Base-by-base conservation (phyloP, 2,329 filamentous ascomycete genomes). In the Fusarium dlaminii region DNA sequence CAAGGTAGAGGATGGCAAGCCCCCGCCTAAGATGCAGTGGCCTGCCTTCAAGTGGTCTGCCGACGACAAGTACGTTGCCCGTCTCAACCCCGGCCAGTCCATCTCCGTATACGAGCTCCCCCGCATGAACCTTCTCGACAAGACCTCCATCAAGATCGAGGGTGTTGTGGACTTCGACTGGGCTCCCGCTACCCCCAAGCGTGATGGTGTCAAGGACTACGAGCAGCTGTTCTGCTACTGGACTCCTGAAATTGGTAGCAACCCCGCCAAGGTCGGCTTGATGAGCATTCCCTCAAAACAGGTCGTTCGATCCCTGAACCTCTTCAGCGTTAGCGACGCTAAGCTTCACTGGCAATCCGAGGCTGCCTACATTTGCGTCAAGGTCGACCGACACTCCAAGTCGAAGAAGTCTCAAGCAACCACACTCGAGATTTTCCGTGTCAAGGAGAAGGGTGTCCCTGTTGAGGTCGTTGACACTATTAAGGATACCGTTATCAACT, bases 301-400 rank as follows among this genome's bases (percentile, higher is more conserved):
- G 84, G 90, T 98, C 76, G 92, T 99, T 73, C 92, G 96, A 79
- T 97, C 96, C 9, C 90, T 98, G 81, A 99, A 99, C 82, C 90
- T 99, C 51, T 98, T 99, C 90, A 98, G 96, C 82, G 96, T 99
- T 66, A 94, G 94, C 51, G 96, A 99, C 82, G 96, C 94, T 66
- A 99, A 98, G 87, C 90, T 99, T 24, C 96, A 99, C 88, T 99
- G 96, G 96, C 96, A 99, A 86, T 98, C 95, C 8, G 94, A 98
- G 73, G 94, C 92, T 64, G 90, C 93, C 70, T 99, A 98, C 82
- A 91, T 99, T 69, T 98, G 96, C 81, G 96, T 98, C 83, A 99
- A 99, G 90, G 96, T 99, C 66, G 96, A 99, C 84, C 90, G 96
- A 75, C 96, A 99, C 88, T 98, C 95, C 83, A 99, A 99, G 86